These are phyloP conservation scores for Dipteronia sinensis DNA, from an alignment of 345 rosid species.

Conservation along the genomic window DNA sequence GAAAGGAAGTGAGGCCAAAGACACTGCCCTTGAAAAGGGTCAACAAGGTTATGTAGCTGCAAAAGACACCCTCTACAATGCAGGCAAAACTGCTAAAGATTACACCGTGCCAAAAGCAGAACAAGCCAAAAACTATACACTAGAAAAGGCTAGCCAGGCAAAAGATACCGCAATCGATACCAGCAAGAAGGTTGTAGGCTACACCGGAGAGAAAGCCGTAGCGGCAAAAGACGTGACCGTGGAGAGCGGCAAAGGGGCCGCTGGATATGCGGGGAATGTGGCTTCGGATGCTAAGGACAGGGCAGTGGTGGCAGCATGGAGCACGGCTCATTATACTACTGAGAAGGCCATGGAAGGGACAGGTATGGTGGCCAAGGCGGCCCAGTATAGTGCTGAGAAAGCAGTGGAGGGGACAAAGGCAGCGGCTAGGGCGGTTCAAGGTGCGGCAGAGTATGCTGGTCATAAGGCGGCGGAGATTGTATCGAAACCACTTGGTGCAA, in stretches of 20 bases:
- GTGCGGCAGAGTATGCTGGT: conserved; percentile 49
- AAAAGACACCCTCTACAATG: conserved; percentile 23
- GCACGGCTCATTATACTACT: conserved; percentile 62
- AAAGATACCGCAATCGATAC: conserved; percentile 27
- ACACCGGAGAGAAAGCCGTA: conserved; percentile 30
- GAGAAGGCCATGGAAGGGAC: conserved; percentile 67
- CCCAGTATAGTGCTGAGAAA: conserved; percentile 59
- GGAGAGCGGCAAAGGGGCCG: conserved; percentile 58
- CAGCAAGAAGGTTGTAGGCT: conserved; percentile 32
- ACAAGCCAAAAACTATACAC: conserved; percentile 37
- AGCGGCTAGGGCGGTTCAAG: conserved; percentile 50
- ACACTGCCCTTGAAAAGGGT: conserved; percentile 30
- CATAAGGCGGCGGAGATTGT: conserved; percentile 66
- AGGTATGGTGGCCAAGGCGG: conserved; percentile 48
- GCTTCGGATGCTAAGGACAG: conserved; percentile 53
- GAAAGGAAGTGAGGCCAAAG: conserved; percentile 50
- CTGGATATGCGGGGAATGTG: conserved; percentile 46
- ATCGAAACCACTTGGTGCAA: conserved; percentile 57
- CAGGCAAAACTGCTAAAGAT: too few species aligned
- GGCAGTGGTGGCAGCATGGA: conserved; percentile 67
- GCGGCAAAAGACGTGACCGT: conserved; percentile 46
- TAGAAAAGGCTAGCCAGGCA: conserved; percentile 33
- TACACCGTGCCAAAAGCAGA: conserved; percentile 9
- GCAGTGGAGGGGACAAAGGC: conserved; percentile 63
- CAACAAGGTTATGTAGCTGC: conserved; percentile 12